Percentiles rank a stretch among this genome's conserved stretches.
These are phyloP conservation scores for Discostella stelligera DNA, from an alignment of 352 stramenopile species.

Conservation along the genomic window DNA sequence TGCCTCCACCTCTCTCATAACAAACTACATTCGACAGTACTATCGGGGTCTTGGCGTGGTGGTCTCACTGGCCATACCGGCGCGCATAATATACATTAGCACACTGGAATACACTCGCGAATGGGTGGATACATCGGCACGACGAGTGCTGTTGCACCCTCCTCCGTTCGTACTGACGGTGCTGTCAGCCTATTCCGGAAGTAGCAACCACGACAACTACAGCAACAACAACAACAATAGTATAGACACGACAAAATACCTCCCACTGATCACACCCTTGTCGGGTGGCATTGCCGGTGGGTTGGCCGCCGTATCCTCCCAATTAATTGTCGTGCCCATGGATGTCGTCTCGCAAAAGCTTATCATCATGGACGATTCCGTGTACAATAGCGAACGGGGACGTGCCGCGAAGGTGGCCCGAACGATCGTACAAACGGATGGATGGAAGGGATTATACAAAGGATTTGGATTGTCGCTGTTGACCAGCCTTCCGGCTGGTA, in stretches of 20 bases:
- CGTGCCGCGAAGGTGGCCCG: conserved; percentile 30
- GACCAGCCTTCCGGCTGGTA: conserved; percentile 49
- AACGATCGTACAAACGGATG: conserved; percentile 37
- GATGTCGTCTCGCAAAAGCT: conserved; percentile 60
- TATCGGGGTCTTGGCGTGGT: conserved; percentile 55
- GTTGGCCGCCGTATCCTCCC: conserved; percentile 44
- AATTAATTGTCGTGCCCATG: conserved; percentile 60
- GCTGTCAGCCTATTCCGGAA: too few species aligned
- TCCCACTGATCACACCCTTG: conserved; percentile 40
- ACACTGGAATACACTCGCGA: conserved; percentile 50
- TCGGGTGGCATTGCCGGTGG: conserved; percentile 44
- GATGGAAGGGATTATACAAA: conserved; percentile 45
- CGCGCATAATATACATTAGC: conserved; percentile 51
- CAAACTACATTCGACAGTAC: conserved; percentile 35
- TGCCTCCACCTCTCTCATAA: conserved; percentile 2
- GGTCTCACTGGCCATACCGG: conserved; percentile 49
- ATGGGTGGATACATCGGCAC: conserved; percentile 16
- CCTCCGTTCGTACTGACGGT: conserved; percentile 11
- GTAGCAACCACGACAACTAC: too few species aligned
- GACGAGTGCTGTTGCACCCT: conserved; percentile 34
- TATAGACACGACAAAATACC: conserved; percentile 24
- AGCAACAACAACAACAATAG: neutral
- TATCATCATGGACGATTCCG: conserved; percentile 45
- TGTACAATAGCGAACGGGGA: conserved; percentile 27
- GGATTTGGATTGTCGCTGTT: conserved; percentile 59